Evolutionary conservation across 306 rosid genomes (phyloP).

Genomic region (Cyamopsis tetragonoloba): DNA sequence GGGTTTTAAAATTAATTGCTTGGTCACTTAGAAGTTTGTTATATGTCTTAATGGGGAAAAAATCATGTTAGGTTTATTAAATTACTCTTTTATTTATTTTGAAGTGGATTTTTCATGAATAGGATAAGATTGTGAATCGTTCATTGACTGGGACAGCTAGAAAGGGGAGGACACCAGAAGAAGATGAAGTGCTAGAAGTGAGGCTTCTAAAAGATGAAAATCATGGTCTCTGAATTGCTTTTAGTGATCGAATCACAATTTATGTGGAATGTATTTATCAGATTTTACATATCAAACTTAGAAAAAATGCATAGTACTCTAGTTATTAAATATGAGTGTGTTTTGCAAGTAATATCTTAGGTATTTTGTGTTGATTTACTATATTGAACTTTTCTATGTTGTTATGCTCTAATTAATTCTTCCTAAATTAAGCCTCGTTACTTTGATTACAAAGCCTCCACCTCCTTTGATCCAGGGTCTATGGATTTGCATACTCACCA

Average conservation of each 20-base stretch:
- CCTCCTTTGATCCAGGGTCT: slow-evolving; percentile 54
- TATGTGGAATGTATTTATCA: no score
- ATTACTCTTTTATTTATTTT: neutral
- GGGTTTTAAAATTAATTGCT: slow-evolving; percentile 14
- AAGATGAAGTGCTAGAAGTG: slow-evolving; percentile 52
- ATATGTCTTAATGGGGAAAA: neutral
- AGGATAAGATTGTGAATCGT: slow-evolving; percentile 71
- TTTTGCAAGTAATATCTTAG: no score
- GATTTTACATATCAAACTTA: no score
- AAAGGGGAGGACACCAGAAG: slow-evolving; percentile 56
- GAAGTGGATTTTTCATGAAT: slow-evolving; percentile 27
- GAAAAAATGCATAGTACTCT: no score
- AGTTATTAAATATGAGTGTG: no score
- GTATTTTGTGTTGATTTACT: no score
- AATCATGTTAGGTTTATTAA: neutral
- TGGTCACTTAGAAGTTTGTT: neutral
- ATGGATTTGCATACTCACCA: slow-evolving; percentile 49
- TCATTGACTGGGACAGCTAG: slow-evolving; percentile 80
- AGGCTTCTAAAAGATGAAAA: slow-evolving; percentile 60
- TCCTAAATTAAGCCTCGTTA: no score
- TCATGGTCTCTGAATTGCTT: no score
- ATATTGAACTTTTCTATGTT: no score
- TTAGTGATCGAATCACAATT: no score
- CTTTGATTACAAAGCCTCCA: no score
- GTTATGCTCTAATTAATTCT: no score